These are phyloP conservation scores for Epichloe elymi DNA, from an alignment of 2,329 filamentous ascomycete genomes.

Conservation along the genomic window DNA sequence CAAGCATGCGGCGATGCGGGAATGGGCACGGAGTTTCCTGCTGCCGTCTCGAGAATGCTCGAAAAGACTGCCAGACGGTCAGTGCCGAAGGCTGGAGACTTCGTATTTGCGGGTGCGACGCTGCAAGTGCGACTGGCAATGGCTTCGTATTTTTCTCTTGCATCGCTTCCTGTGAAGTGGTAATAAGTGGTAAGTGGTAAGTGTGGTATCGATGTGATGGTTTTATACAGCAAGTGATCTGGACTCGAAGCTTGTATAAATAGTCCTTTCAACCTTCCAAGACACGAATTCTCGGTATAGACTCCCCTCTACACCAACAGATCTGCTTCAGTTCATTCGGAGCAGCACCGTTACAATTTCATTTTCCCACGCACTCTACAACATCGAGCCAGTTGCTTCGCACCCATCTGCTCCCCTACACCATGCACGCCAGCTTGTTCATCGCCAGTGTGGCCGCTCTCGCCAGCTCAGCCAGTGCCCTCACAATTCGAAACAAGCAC, in stretches of 20 bases:
- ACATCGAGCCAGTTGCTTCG: not conserved
- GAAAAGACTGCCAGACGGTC: not conserved
- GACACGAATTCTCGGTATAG: too few species aligned
- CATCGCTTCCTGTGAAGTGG: not conserved
- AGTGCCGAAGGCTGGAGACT: not conserved
- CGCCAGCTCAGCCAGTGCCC: conserved; percentile 5
- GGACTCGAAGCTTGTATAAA: too few species aligned
- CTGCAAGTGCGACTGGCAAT: conserved; percentile 4
- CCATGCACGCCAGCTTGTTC: conserved; percentile 9
- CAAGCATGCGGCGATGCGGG: too few species aligned
- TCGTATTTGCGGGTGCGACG: conserved; percentile 6
- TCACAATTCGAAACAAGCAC: conserved; percentile 11
- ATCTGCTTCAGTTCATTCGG: not conserved
- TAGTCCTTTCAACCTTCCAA: too few species aligned
- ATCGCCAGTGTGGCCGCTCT: conserved; percentile 7
- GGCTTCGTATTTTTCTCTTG: not conserved
- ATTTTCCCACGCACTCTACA: not conserved
- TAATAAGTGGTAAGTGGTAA: too few species aligned
- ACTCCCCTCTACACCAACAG: too few species aligned
- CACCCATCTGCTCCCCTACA: too few species aligned
- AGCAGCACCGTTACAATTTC: not conserved
- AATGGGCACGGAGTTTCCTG: too few species aligned
- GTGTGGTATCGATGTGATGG: too few species aligned
- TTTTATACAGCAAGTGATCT: too few species aligned
- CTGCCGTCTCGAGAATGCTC: too few species aligned